A percentile compares a stretch with the other conserved stretches of the same genome.
Evolutionary conservation across 164 flowering plant species (phyloP).

Genomic region (Liquidambar formosana): DNA sequence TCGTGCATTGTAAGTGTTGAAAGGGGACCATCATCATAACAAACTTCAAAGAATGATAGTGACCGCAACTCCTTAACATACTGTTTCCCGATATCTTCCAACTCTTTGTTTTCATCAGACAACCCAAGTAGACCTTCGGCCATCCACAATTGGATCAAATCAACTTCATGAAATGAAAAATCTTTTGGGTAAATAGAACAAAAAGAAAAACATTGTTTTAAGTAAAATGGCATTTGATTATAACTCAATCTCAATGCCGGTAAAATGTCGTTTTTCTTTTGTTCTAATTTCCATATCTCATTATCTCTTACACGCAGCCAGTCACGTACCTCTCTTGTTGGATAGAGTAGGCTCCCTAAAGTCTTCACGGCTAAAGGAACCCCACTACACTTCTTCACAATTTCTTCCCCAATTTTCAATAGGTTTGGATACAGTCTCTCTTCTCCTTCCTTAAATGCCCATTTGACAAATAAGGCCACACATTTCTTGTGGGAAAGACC

Average conservation of each 20-base stretch:
- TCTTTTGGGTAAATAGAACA: slow-evolving; percentile 2
- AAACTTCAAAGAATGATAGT: slow-evolving; percentile 1
- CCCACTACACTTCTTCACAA: no score
- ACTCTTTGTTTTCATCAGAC: neutral
- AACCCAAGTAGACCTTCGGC: neutral
- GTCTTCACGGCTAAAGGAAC: no score
- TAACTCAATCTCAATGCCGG: slow-evolving; percentile 4
- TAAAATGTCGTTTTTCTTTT: neutral
- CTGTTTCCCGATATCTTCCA: neutral
- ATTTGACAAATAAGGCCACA: no score
- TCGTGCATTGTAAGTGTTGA: neutral
- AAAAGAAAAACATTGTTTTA: slow-evolving; percentile 1
- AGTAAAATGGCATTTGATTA: neutral
- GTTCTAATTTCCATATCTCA: slow-evolving; percentile 3
- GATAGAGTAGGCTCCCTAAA: no score
- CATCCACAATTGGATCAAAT: slow-evolving; percentile 3
- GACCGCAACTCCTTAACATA: neutral
- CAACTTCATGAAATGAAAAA: neutral
- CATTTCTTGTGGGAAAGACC: no score
- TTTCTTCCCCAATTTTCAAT: no score
- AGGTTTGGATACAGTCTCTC: no score
- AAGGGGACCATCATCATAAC: neutral
- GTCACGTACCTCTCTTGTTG: no score
- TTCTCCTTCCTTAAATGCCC: no score
- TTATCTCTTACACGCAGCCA: no score